phyloP scores from a whole-genome alignment of 257 asterid genomes.

The Lavandula angustifolia region DNA sequence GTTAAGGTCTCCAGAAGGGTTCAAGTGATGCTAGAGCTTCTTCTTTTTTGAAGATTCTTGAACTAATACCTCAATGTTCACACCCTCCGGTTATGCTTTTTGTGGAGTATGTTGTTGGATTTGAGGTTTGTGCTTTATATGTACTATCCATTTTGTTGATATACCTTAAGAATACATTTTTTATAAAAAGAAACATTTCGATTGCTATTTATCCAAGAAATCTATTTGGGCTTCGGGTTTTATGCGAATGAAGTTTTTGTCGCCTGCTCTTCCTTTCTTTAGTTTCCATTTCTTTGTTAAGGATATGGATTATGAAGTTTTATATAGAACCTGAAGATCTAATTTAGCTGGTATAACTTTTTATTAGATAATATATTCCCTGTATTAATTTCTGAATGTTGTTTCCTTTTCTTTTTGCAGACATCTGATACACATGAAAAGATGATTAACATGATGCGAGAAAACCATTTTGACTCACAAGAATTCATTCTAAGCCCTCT shows the following conservation, averaged over 20 bases:
- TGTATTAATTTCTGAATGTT: conserved; percentile 21
- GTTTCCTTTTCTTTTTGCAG: conserved; percentile 46
- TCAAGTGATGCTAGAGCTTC: conserved; percentile 90
- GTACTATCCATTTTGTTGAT: conserved; percentile 18
- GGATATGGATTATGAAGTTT: background rate
- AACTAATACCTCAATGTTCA: conserved; percentile 68
- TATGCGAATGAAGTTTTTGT: conserved; percentile 6
- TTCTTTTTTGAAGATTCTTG: conserved; percentile 81
- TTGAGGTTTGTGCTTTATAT: conserved; percentile 64
- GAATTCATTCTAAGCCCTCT: conserved; percentile 90
- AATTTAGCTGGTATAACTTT: background rate
- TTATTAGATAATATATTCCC: conserved; percentile 10
- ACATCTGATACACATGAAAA: conserved; percentile 83
- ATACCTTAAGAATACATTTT: background rate
- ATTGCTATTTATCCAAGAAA: conserved; percentile 5
- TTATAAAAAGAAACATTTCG: background rate
- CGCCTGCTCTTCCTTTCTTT: background rate
- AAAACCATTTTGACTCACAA: conserved; percentile 69
- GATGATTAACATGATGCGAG: conserved; percentile 69
- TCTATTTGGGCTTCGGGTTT: background rate
- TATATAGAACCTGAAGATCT: conserved; percentile 1
- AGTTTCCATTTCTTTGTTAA: background rate
- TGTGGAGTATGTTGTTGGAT: conserved; percentile 98
- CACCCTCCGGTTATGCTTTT: conserved; percentile 75
- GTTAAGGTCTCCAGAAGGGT: conserved; percentile 91